Evolutionary conservation across 2,329 filamentous ascomycete species (phyloP).

Genomic region (Penicillium sp.): DNA sequence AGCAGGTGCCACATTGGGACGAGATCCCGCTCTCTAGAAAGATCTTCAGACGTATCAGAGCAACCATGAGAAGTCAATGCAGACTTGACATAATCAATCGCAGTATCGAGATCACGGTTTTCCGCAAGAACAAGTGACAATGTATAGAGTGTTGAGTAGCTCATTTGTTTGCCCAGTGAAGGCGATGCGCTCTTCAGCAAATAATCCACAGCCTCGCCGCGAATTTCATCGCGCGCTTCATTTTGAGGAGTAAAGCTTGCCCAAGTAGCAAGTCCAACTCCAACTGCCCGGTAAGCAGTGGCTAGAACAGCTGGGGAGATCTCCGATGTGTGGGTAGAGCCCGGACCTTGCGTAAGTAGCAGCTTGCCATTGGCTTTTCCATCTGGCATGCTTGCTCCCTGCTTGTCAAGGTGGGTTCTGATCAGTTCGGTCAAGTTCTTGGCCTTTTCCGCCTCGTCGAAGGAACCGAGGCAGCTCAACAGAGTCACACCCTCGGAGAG

Average conservation of each 20-base stretch:
- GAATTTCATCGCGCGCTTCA: conserved; percentile 69
- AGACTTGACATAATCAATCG: conserved; percentile 79
- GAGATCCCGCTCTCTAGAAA: conserved; percentile 49
- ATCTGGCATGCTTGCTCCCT: conserved; percentile 38
- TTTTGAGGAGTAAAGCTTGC: conserved; percentile 78
- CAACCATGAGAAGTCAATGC: conserved; percentile 63
- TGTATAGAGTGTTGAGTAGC: conserved; percentile 77
- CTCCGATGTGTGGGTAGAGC: conserved; percentile 18
- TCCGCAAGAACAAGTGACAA: conserved; percentile 86
- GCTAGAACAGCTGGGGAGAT: conserved; percentile 66
- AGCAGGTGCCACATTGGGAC: conserved; percentile 92
- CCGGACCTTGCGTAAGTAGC: conserved; percentile 19
- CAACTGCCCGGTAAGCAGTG: conserved; percentile 79
- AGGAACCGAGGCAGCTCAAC: conserved; percentile 78
- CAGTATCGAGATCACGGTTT: conserved; percentile 74
- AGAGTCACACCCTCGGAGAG: conserved; percentile 77
- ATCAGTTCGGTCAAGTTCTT: conserved; percentile 69
- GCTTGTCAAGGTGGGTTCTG: conserved; percentile 72
- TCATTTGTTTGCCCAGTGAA: conserved; percentile 65
- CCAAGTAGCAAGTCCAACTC: conserved; percentile 84
- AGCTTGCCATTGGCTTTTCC: conserved; percentile 26
- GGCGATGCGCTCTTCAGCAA: conserved; percentile 73
- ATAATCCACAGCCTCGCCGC: conserved; percentile 73
- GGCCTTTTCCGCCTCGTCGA: conserved; percentile 76
- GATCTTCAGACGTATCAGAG: conserved; percentile 28